Evolutionary conservation across 2,329 filamentous ascomycete species (phyloP).

Genomic region (Colletotrichum eleusines): DNA sequence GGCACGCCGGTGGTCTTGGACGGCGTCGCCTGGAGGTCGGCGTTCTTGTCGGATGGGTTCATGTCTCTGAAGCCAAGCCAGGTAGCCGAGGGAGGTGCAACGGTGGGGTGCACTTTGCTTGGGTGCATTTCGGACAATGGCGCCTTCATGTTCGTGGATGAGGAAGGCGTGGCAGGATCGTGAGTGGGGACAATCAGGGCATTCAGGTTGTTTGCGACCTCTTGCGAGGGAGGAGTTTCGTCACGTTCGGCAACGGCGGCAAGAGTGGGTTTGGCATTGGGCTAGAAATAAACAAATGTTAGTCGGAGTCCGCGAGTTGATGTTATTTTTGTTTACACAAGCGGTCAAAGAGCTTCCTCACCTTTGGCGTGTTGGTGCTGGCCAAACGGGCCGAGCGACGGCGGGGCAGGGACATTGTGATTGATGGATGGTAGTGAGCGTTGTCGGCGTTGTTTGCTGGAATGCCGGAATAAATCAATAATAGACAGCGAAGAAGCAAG

Average conservation of each 20-base stretch:
- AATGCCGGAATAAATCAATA: not conserved
- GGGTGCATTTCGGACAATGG: constrained; percentile 90
- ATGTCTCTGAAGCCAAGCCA: constrained; percentile 86
- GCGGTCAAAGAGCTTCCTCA: constrained; percentile 45
- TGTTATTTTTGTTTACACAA: constrained; percentile 26
- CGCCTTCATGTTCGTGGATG: constrained; percentile 75
- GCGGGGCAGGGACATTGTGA: constrained; percentile 56
- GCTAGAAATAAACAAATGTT: constrained; percentile 43
- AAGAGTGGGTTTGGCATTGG: constrained; percentile 50
- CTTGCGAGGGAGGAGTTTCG: constrained; percentile 51
- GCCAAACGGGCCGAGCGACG: constrained; percentile 61
- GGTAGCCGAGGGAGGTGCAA: constrained; percentile 82
- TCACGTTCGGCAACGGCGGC: constrained; percentile 59
- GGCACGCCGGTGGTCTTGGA: constrained; percentile 67
- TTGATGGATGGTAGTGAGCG: constrained; percentile 39
- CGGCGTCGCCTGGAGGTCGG: constrained; percentile 69
- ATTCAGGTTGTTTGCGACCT: constrained; percentile 47
- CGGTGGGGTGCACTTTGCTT: constrained; percentile 81
- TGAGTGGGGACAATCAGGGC: constrained; percentile 50
- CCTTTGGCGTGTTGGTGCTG: constrained; percentile 50
- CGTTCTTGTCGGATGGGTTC: constrained; percentile 63
- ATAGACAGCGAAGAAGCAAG: constrained; percentile 3
- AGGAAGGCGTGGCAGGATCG: constrained; percentile 68
- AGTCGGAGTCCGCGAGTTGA: constrained; percentile 26
- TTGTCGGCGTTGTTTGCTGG: constrained; percentile 18